Evolutionary conservation across 148 eudicot genomes (phyloP).

Genomic region (Vaccinium vitisidaea): DNA sequence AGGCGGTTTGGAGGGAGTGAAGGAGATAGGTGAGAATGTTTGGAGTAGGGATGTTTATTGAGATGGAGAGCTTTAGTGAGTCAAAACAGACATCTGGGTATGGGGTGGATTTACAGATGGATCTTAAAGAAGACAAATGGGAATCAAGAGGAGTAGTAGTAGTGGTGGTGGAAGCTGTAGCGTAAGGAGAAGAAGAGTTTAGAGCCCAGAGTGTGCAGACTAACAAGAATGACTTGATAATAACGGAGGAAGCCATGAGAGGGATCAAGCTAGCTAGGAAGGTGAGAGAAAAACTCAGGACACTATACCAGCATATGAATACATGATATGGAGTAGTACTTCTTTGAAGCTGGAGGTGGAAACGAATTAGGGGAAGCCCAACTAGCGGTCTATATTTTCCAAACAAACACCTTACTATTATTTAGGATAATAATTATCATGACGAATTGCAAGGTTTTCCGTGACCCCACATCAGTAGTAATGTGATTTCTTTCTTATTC

Average conservation of each 20-base stretch:
- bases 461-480: background rate
- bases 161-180: background rate
- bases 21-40: slow-evolving; percentile 49
- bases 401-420: no score
- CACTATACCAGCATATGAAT: background rate
- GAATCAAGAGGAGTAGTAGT: background rate
- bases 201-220: slow-evolving; percentile 8
- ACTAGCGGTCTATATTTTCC: no score
- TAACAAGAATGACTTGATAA: background rate
- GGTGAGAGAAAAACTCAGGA: background rate
- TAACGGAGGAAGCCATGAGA: background rate
- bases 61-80: slow-evolving; percentile 53
- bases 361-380: background rate
- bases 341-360: background rate
- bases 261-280: background rate
- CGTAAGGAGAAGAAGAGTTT: slow-evolving; percentile 13
- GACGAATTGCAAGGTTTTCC: background rate
- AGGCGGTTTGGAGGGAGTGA: slow-evolving; percentile 56
- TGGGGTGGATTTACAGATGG: slow-evolving; percentile 68
- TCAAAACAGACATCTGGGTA: slow-evolving; percentile 62
- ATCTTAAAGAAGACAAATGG: slow-evolving; percentile 33
- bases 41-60: slow-evolving; percentile 38
- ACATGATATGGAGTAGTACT: background rate
- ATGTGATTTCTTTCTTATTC: no score
- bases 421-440: no score